A percentile compares a stretch with the other conserved stretches of the same genome.
phyloP scores from a whole-genome alignment of 768 basidiomycete genomes.

The Trametes meyenii region DNA sequence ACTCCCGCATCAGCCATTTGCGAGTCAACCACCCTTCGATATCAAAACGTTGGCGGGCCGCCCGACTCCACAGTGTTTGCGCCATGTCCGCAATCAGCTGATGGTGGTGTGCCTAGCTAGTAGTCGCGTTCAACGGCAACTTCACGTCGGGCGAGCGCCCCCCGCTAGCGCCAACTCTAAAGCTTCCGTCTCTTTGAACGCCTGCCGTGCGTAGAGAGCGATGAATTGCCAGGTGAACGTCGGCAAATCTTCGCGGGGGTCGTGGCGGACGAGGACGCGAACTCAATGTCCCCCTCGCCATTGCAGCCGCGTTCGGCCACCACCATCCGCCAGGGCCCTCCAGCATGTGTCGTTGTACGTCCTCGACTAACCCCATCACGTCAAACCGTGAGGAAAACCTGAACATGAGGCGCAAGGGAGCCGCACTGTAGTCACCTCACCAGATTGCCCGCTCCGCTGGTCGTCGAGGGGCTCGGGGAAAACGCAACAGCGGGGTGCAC shows the following conservation, averaged over 20 bases:
- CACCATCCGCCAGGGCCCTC: not conserved
- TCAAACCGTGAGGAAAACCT: constrained; percentile 2
- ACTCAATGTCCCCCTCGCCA: too few relatives aligned
- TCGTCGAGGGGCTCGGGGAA: not conserved
- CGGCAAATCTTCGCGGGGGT: too few relatives aligned
- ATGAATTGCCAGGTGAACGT: too few relatives aligned
- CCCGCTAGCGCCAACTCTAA: too few relatives aligned
- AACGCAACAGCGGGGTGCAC: not conserved
- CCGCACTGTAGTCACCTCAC: constrained; percentile 13
- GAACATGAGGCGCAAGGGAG: constrained; percentile 12
- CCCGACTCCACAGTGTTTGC: too few relatives aligned
- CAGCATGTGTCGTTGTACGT: constrained; percentile 1
- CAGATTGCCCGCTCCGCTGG: not conserved
- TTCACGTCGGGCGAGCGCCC: too few relatives aligned
- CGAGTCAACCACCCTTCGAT: not conserved
- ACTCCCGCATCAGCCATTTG: not conserved
- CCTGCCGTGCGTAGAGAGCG: too few relatives aligned
- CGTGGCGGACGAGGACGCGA: too few relatives aligned
- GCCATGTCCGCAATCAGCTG: not conserved
- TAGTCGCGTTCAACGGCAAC: not conserved
- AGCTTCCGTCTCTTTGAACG: too few relatives aligned
- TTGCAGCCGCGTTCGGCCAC: not conserved
- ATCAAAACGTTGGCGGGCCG: not conserved
- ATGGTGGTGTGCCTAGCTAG: not conserved
- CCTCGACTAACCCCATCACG: constrained; percentile 13